A percentile compares a stretch with the other conserved stretches of the same genome.
phyloP scores from a whole-genome alignment of 495 filamentous ascomycete species.

The Neurospora sp. region DNA sequence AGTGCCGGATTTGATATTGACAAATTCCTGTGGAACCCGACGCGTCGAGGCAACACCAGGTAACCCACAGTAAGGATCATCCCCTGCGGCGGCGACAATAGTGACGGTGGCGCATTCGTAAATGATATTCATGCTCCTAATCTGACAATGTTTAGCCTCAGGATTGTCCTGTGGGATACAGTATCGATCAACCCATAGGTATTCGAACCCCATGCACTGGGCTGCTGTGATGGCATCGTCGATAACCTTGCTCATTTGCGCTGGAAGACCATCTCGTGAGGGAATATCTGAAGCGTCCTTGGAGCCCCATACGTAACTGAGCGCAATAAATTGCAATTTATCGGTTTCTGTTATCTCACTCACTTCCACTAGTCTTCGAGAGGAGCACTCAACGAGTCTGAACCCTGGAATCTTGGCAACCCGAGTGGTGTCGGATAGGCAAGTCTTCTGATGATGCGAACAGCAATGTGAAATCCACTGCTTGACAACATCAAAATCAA shows the following conservation, averaged over 20 bases:
- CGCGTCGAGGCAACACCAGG: constrained; percentile 16
- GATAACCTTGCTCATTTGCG: not conserved
- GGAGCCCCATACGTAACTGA: not conserved
- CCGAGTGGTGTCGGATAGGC: not conserved
- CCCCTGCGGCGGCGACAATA: constrained; percentile 20
- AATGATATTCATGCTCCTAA: constrained; percentile 19
- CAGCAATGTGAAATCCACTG: not conserved
- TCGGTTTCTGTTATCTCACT: not conserved
- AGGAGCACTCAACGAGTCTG: not conserved
- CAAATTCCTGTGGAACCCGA: not conserved
- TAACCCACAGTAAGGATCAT: constrained; percentile 15
- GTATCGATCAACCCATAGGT: constrained; percentile 1
- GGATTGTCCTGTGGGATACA: constrained; percentile 13
- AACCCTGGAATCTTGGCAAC: not conserved
- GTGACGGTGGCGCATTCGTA: constrained; percentile 16
- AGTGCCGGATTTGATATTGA: not conserved
- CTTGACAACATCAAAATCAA: not conserved
- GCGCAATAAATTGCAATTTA: not conserved
- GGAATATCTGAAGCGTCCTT: not conserved
- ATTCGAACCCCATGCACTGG: not conserved
- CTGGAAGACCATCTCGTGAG: not conserved
- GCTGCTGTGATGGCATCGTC: not conserved
- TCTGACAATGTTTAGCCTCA: constrained; percentile 13
- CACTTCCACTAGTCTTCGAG: not conserved
- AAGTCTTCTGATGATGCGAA: not conserved